Evolutionary conservation across 345 rosid genomes (phyloP), one percentile per base, ranked within the genome.

Genomic region (Gynandropsis gynandra): DNA sequence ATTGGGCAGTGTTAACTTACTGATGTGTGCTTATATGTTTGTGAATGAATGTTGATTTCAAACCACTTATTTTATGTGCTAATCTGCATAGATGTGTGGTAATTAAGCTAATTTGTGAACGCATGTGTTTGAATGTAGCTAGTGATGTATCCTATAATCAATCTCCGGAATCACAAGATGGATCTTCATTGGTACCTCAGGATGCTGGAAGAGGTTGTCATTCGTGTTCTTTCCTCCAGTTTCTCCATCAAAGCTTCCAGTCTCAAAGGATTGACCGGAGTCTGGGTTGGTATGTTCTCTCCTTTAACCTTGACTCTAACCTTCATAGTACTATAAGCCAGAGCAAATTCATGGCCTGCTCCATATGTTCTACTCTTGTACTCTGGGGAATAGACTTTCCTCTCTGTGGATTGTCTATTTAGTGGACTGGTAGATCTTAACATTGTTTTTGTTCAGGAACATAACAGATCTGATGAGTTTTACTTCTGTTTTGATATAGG

Each of bases 151-250:
- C 96, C 96, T 47, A 78, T 90, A 55, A 64, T 87, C 69, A 80
- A 84, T 67, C 82, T 90, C 16, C 71, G 87, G 56, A 87, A 90
- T 61, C 96, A 82, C 83, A 72, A 80, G 82, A 87, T 76, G 89
- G 95, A 80, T 76, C 89, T 90, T 59, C 85, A 90, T 73, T 90
- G 96, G 96, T 87, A 84, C 76, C 82, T 79, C 54, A 79, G 98
- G 74, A 75, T 76, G 51, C 95, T 84, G 54, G 95, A 89, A 71
- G 95, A 90, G 72, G 79, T 87, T 13, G 70, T 79, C 47, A 77
- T 87, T 57, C 82, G 92, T 61, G 82, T 78, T 58, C 87, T 83
- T 51, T 71, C 75, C 40, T 74, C 80, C 1, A 56, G 79, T 21
- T 90, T 90, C 58, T 75, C 80, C 3, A 74, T 90, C 58, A 66